Evolutionary conservation across 2,329 filamentous ascomycete genomes (phyloP).

Genomic region (Diaporthe australafricana): DNA sequence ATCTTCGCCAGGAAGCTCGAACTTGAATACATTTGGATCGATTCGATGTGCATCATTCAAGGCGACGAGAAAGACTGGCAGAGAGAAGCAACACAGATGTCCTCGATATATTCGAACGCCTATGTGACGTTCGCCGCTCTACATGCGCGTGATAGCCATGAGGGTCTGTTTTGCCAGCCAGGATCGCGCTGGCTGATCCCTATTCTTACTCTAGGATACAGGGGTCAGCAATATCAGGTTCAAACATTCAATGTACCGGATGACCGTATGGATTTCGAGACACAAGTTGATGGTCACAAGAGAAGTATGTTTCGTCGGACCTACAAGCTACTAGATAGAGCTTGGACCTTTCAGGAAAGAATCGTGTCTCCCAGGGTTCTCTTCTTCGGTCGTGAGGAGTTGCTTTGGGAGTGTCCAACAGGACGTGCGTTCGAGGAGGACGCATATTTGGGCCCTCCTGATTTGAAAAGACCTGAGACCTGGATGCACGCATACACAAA

Average conservation of each 20-base stretch:
- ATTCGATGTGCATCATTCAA: conserved; percentile 38
- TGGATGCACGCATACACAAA: neutral
- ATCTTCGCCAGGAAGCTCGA: conserved; percentile 1
- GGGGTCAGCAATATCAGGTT: neutral
- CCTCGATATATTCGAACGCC: neutral
- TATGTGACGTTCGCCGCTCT: neutral
- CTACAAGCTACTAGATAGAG: neutral
- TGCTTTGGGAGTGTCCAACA: neutral
- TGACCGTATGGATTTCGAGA: neutral
- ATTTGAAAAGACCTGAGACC: neutral
- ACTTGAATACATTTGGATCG: conserved; percentile 16
- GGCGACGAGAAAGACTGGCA: neutral
- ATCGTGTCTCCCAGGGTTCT: neutral
- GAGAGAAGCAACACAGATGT: neutral
- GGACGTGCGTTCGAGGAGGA: neutral
- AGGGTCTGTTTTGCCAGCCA: neutral
- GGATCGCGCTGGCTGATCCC: neutral
- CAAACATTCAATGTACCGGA: neutral
- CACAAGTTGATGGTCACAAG: too few species aligned
- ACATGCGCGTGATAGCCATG: neutral
- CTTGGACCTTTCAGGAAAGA: conserved; percentile 8
- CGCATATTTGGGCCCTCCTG: neutral
- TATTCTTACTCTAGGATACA: neutral
- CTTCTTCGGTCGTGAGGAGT: neutral
- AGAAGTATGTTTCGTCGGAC: too few species aligned